A percentile compares a stretch with the other conserved stretches of the same genome.
These are phyloP conservation scores for Arthrobotrys sphaeroides DNA, from an alignment of 2,329 filamentous ascomycete species.

Conservation along the genomic window DNA sequence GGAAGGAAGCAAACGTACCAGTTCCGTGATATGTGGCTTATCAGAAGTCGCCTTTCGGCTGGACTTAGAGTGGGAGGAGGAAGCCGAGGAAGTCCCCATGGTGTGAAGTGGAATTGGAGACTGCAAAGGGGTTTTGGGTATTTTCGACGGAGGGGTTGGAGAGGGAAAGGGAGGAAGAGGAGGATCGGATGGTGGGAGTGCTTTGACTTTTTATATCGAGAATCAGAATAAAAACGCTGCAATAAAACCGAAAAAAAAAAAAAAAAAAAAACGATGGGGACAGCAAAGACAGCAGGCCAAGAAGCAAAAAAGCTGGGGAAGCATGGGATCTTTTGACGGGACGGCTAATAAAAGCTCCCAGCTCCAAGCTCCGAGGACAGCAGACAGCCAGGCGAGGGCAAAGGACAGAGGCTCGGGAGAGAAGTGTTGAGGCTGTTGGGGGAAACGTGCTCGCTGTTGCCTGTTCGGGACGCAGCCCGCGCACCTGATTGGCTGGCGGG, in stretches of 20 bases:
- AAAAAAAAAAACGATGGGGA: conserved; percentile 57
- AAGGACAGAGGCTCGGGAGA: no score
- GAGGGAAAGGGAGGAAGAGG: conserved; percentile 37
- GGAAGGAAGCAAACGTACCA: conserved; percentile 12
- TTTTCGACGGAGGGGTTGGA: conserved; percentile 26
- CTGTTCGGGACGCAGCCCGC: neutral
- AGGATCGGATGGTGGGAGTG: conserved; percentile 33
- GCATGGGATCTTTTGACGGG: no score
- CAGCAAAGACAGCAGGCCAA: conserved; percentile 58
- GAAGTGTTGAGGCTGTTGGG: conserved; percentile 17
- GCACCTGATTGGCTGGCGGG: neutral
- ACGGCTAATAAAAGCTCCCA: neutral
- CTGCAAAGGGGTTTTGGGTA: conserved; percentile 55
- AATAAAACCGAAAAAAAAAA: conserved; percentile 13
- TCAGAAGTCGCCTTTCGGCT: conserved; percentile 63
- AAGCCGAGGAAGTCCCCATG: conserved; percentile 66
- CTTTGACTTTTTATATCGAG: conserved; percentile 8
- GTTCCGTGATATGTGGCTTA: conserved; percentile 86
- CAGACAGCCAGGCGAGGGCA: no score
- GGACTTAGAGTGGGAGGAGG: conserved; percentile 66
- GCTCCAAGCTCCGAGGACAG: no score
- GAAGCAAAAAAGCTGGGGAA: no score
- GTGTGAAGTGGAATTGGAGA: conserved; percentile 63
- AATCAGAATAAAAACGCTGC: neutral
- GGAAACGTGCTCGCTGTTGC: conserved; percentile 8